Percentiles rank a stretch among this genome's conserved stretches.
Evolutionary conservation across 2,329 filamentous ascomycete species (phyloP).

Genomic region (Monosporascus sp.): DNA sequence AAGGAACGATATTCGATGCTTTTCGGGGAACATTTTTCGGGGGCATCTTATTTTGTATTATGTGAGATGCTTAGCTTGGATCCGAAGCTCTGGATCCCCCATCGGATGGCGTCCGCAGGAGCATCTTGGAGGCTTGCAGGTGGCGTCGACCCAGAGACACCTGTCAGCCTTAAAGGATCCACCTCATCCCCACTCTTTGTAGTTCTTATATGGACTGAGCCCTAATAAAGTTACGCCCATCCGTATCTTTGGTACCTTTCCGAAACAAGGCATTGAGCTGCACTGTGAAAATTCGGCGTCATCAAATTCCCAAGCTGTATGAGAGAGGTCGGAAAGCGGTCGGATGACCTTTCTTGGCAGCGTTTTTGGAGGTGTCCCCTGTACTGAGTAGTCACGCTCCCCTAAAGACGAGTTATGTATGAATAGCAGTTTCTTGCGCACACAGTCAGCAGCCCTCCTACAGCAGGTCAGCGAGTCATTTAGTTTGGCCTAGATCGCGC

Average conservation of each 20-base stretch:
- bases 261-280: too few relatives aligned
- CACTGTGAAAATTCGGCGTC: too few relatives aligned
- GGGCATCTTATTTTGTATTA: background rate
- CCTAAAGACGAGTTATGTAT: too few relatives aligned
- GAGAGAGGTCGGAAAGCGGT: too few relatives aligned
- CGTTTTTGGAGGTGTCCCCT: too few relatives aligned
- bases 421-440: too few relatives aligned
- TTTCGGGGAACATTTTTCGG: background rate
- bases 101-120: background rate
- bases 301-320: too few relatives aligned
- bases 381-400: too few relatives aligned
- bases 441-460: too few relatives aligned
- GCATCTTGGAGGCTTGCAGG: background rate
- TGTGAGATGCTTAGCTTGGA: background rate
- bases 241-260: background rate
- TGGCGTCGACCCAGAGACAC: background rate
- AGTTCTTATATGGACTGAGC: background rate
- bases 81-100: background rate
- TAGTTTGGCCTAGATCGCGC: too few relatives aligned
- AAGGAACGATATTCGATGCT: background rate
- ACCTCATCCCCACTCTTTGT: background rate
- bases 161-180: background rate
- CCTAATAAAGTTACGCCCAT: background rate
- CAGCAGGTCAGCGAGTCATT: too few relatives aligned
- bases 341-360: too few relatives aligned